Evolutionary conservation across 352 stramenopile species (phyloP).

Genomic region (Pythium rhizo-oryzae): DNA sequence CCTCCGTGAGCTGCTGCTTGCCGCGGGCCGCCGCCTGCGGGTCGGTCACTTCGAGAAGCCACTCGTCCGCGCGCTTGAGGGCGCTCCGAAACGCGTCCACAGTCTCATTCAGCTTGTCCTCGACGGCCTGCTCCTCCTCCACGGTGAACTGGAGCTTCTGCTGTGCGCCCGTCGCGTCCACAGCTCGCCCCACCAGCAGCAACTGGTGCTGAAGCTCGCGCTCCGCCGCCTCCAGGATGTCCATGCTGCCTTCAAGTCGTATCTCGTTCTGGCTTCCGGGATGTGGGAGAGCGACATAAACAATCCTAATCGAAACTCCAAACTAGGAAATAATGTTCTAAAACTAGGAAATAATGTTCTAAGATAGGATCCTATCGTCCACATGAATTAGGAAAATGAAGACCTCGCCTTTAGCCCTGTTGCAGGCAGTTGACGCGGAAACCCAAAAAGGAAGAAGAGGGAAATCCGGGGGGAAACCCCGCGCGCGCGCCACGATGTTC

Average conservation of each 20-base stretch:
- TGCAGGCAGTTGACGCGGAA: conserved; percentile 18
- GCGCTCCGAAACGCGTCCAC: conserved; percentile 41
- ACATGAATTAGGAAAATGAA: conserved; percentile 8
- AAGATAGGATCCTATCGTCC: neutral
- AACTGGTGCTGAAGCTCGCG: conserved; percentile 45
- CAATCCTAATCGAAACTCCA: no score
- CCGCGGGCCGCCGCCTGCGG: conserved; percentile 24
- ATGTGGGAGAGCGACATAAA: no score
- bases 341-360: neutral
- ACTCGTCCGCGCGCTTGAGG: conserved; percentile 47
- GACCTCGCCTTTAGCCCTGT: neutral
- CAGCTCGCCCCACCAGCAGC: conserved; percentile 46
- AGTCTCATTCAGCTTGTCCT: conserved; percentile 57
- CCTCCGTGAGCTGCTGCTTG: conserved; percentile 35
- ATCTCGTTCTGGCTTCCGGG: conserved; percentile 1
- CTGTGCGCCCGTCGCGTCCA: conserved; percentile 33
- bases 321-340: no score
- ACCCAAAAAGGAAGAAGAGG: neutral
- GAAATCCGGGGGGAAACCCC: neutral
- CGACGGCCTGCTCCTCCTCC: conserved; percentile 63
- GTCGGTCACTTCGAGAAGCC: conserved; percentile 44
- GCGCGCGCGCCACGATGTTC: conserved; percentile 56
- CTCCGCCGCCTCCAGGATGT: conserved; percentile 47
- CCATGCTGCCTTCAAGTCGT: conserved; percentile 29
- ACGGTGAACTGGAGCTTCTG: conserved; percentile 48